Percentiles rank a stretch among this genome's conserved stretches.
phyloP scores from a whole-genome alignment of 2,329 filamentous ascomycete genomes.

The Coniochaeta sp. region DNA sequence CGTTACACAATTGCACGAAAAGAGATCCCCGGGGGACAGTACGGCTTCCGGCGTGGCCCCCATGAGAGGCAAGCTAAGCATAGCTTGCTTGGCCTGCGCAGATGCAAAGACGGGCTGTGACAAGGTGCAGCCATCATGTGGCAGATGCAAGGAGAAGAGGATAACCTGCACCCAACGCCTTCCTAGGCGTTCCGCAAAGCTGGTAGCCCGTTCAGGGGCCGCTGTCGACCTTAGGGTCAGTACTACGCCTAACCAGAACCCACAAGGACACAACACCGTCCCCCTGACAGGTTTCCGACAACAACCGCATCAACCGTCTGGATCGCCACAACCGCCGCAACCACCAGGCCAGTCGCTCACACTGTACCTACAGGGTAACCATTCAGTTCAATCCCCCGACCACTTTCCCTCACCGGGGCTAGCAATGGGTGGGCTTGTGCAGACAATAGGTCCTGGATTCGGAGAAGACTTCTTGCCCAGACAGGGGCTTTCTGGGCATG shows the following conservation, averaged over 20 bases:
- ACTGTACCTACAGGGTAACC: no score
- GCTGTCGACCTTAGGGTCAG: neutral
- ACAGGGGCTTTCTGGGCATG: no score
- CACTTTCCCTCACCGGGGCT: no score
- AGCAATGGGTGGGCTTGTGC: no score
- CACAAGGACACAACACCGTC: neutral
- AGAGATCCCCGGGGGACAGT: slow-evolving; percentile 34
- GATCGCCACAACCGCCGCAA: no score
- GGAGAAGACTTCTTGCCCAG: no score
- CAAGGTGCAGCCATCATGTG: slow-evolving; percentile 40
- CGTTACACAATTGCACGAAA: slow-evolving; percentile 44
- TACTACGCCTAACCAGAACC: neutral
- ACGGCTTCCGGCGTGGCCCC: slow-evolving; percentile 31
- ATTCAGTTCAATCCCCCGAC: no score
- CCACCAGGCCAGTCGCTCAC: no score
- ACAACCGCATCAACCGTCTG: no score
- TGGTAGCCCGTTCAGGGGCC: slow-evolving; percentile 6
- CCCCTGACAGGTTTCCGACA: no score
- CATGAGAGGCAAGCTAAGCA: slow-evolving; percentile 35
- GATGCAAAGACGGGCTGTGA: slow-evolving; percentile 45
- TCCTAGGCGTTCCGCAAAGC: slow-evolving; percentile 43
- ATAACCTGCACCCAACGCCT: slow-evolving; percentile 41
- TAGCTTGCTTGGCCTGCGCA: slow-evolving; percentile 42
- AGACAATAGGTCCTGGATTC: no score
- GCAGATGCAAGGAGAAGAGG: slow-evolving; percentile 41